A percentile compares a stretch with the other conserved stretches of the same genome.
Conservation (phyloP, 495 filamentous ascomycete species). For the Xylaria flabelliformis region DNA sequence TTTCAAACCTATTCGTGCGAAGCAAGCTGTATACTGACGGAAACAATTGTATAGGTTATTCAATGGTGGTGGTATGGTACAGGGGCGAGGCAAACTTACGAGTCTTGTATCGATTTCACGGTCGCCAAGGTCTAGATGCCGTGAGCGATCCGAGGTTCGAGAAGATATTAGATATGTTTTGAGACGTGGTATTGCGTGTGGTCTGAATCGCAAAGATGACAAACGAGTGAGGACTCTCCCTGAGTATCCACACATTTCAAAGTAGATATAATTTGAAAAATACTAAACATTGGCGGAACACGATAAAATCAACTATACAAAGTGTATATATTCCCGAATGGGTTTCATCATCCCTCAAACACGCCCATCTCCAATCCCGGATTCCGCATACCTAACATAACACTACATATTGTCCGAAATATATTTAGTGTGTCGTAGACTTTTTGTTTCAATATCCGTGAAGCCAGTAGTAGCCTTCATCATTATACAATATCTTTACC, state of each 20-base stretch:
- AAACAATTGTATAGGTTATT: conserved; percentile 52
- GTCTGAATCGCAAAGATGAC: not conserved
- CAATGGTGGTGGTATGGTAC: conserved; percentile 76
- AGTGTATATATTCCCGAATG: conserved; percentile 42
- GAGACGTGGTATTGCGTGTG: not conserved
- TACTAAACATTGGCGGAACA: conserved; percentile 31
- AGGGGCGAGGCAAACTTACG: conserved; percentile 72
- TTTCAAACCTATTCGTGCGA: not conserved
- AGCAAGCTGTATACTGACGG: not conserved
- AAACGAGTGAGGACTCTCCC: conserved; percentile 6
- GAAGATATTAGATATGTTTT: not conserved
- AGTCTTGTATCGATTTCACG: conserved; percentile 75
- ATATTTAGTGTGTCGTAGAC: conserved; percentile 17
- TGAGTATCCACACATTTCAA: conserved; percentile 1
- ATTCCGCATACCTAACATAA: conserved; percentile 35
- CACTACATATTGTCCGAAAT: conserved; percentile 38
- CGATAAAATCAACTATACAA: conserved; percentile 39
- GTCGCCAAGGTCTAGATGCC: conserved; percentile 39
- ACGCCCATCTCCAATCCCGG: conserved; percentile 31
- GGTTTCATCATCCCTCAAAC: conserved; percentile 41
- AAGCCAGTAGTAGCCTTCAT: conserved; percentile 18
- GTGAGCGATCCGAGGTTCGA: not conserved
- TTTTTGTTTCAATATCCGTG: conserved; percentile 20
- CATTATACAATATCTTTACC: conserved; percentile 31
- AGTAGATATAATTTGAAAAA: conserved; percentile 31